Evolutionary conservation across 805 yeast species (phyloP), one percentile per base, ranked within the genome.

Genomic region (Yamadazyma paraphyllophila): DNA sequence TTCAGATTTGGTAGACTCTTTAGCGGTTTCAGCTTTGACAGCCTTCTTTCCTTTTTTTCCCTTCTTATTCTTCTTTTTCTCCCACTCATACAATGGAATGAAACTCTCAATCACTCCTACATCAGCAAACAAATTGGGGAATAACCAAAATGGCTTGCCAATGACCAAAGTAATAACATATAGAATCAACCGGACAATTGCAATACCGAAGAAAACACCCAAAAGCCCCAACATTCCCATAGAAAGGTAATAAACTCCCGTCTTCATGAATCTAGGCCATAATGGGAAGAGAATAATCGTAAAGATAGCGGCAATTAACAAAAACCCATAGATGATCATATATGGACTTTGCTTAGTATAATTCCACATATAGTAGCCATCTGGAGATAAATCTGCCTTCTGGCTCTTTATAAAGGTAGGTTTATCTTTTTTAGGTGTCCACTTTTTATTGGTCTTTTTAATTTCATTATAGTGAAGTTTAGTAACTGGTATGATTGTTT

Each of bases 41-140:
- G 24, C 24, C 24, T 20, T 20, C 24, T 20, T 20, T 20, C 24
- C 24, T 6, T 20, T 20, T 6, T 20, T 20, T 20, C 49, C 39
- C 50, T 60, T 60, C 53, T 62, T 59, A 49, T 57, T 60, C 51
- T 68, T 62, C 12, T 71, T 67, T 40, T 62, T 85, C 53, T 84
- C 88, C 87, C 90, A 90, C 2, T 82, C 94, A 60, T 86, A 94
- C n/a, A 84, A 54, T 3, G 99, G 99, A 53, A 76, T 76, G 72
- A 94, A 94, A 72, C 96, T 86, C 48, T 92, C 98, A 49, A 92
- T 60, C 52, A 94, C 85, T 17, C 97, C 96, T 57, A 95, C 91
- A 61, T 94, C 99, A 51, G 84, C 99, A 67, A 91, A 94, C 60
- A 94, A 74, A 62, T 92, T 92, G 46, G 99, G 99, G 76, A 89